These are phyloP conservation scores for Taphrina populina DNA, from an alignment of 1,139 yeast species.

Conservation along the genomic window DNA sequence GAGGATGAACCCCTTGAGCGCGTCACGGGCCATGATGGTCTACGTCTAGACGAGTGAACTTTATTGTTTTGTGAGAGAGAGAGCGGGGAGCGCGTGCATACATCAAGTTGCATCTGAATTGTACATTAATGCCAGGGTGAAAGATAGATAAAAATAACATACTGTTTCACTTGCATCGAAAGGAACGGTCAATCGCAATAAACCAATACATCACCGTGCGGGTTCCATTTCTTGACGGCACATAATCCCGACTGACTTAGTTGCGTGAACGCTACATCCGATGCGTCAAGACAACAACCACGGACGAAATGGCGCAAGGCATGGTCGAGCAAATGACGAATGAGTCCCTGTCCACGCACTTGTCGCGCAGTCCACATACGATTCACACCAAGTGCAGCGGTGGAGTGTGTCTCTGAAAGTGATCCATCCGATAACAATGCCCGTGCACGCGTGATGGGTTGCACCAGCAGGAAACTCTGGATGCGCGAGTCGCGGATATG, in stretches of 20 bases:
- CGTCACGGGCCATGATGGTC: slow-evolving; percentile 11
- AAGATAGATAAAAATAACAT: too few relatives aligned
- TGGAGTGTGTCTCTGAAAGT: not conserved
- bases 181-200: slow-evolving; percentile 1
- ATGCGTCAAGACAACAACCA: slow-evolving; percentile 2
- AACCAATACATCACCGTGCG: not conserved
- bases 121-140: too few relatives aligned
- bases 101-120: too few relatives aligned
- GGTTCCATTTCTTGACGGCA: slow-evolving; percentile 1
- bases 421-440: not conserved
- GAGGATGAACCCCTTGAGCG: not conserved
- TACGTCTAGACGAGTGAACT: too few relatives aligned
- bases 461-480: slow-evolving; percentile 14
- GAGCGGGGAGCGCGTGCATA: too few relatives aligned
- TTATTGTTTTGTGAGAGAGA: too few relatives aligned
- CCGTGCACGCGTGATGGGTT: slow-evolving; percentile 1
- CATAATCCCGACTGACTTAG: slow-evolving; percentile 21
- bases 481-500: slow-evolving; percentile 6
- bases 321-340: slow-evolving; percentile 8
- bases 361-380: slow-evolving; percentile 27
- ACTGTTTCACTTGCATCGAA: not conserved
- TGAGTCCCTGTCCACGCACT: slow-evolving; percentile 14
- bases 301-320: not conserved
- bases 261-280: slow-evolving; percentile 26
- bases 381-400: slow-evolving; percentile 17